These are phyloP conservation scores for Pichia sp. DNA, from an alignment of 1,139 yeast genomes.

Conservation along the genomic window DNA sequence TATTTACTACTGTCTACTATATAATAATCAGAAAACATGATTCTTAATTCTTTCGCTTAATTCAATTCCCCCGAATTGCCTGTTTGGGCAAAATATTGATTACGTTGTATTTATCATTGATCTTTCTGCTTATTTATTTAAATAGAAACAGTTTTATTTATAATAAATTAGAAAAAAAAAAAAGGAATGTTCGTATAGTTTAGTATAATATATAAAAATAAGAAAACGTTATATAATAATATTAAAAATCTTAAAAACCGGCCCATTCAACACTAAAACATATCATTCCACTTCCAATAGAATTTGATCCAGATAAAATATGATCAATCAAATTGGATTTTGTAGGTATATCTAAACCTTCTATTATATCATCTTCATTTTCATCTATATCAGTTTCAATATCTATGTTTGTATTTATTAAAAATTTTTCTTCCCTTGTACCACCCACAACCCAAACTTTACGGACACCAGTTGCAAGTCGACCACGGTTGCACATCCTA, in stretches of 20 bases:
- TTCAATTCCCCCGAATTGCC: too few species aligned
- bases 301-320: neutral
- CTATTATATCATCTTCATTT: slow-evolving; percentile 1
- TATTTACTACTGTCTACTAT: too few species aligned
- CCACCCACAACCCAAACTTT: slow-evolving; percentile 63
- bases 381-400: neutral
- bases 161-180: too few species aligned
- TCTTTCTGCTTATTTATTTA: too few species aligned
- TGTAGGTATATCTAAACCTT: neutral
- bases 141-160: too few species aligned
- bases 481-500: slow-evolving; percentile 71
- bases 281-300: slow-evolving; percentile 24
- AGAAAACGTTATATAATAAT: neutral
- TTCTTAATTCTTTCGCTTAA: too few species aligned
- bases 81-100: too few species aligned
- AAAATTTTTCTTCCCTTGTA: neutral
- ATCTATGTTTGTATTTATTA: neutral
- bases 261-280: slow-evolving; percentile 75
- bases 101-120: too few species aligned
- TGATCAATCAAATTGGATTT: slow-evolving; percentile 8
- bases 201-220: too few species aligned
- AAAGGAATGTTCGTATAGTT: too few species aligned
- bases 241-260: slow-evolving; percentile 38
- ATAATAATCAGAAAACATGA: too few species aligned
- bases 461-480: slow-evolving; percentile 89